These are phyloP conservation scores for Beauveria medogensis DNA, from an alignment of 2,329 filamentous ascomycete species.

Conservation along the genomic window DNA sequence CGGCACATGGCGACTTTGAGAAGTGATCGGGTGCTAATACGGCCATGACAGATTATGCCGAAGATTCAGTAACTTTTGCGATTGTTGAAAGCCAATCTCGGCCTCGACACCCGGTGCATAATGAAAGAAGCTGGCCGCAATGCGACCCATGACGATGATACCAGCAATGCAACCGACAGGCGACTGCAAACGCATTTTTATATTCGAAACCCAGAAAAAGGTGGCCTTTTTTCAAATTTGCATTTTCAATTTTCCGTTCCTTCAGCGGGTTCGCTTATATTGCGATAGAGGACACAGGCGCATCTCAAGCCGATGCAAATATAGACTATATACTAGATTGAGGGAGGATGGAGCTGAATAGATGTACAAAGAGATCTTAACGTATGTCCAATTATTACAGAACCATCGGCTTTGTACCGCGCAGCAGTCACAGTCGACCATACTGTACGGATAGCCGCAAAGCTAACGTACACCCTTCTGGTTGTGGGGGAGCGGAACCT, in stretches of 20 bases:
- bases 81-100: no score
- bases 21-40: not conserved
- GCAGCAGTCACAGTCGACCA: not conserved
- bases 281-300: not conserved
- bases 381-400: not conserved
- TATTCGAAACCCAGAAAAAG: not conserved
- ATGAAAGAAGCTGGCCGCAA: not conserved
- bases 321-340: not conserved
- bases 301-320: not conserved
- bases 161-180: not conserved
- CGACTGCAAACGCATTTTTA: no score
- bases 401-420: not conserved
- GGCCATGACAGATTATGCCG: not conserved
- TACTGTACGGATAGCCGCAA: not conserved
- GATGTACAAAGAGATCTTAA: not conserved
- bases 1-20: not conserved
- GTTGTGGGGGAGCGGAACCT: slow-evolving; percentile 5
- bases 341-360: not conserved
- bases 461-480: not conserved
- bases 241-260: not conserved
- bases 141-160: not conserved
- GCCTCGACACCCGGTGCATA: not conserved
- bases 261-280: not conserved
- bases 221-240: not conserved
- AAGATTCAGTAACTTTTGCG: not conserved